These are phyloP conservation scores for Hibiscus trionum DNA, from an alignment of 345 rosid genomes.

Conservation along the genomic window DNA sequence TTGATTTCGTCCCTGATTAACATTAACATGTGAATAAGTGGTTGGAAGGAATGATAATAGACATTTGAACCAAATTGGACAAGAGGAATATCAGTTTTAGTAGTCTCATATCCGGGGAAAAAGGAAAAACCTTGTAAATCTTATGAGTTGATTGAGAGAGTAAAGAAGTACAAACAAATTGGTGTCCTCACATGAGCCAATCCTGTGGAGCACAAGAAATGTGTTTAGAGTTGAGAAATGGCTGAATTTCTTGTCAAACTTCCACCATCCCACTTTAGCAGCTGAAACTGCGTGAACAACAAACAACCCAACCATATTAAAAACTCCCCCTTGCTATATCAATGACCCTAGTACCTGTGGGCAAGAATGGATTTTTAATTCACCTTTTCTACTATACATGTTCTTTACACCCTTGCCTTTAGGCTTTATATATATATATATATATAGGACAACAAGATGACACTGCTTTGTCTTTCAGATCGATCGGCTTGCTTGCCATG, in stretches of 20 bases:
- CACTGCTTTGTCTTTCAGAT: not conserved
- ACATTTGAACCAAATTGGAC: too few relatives aligned
- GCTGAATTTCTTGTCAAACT: constrained; percentile 24
- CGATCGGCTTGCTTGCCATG: not conserved
- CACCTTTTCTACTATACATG: constrained; percentile 21
- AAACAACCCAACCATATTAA: constrained; percentile 17
- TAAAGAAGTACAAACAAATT: constrained; percentile 3
- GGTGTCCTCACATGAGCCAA: not conserved
- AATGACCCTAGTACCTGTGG: not conserved
- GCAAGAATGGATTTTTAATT: constrained; percentile 12
- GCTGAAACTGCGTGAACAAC: constrained; percentile 20
- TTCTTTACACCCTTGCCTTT: constrained; percentile 29
- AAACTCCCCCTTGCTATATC: constrained; percentile 8
- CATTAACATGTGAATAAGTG: too few relatives aligned
- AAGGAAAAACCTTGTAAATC: too few relatives aligned
- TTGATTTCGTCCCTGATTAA: too few relatives aligned
- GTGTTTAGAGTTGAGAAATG: constrained; percentile 21
- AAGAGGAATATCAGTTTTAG: too few relatives aligned
- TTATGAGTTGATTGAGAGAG: not conserved
- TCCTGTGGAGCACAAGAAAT: constrained; percentile 30
- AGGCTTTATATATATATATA: not conserved
- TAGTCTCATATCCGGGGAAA: too few relatives aligned
- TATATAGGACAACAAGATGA: not conserved
- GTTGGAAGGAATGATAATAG: too few relatives aligned
- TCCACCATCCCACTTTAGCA: constrained; percentile 8